Evolutionary conservation across 2,329 filamentous ascomycete genomes (phyloP), one percentile per base, ranked within the genome.

Genomic region (Alternaria burnsii): DNA sequence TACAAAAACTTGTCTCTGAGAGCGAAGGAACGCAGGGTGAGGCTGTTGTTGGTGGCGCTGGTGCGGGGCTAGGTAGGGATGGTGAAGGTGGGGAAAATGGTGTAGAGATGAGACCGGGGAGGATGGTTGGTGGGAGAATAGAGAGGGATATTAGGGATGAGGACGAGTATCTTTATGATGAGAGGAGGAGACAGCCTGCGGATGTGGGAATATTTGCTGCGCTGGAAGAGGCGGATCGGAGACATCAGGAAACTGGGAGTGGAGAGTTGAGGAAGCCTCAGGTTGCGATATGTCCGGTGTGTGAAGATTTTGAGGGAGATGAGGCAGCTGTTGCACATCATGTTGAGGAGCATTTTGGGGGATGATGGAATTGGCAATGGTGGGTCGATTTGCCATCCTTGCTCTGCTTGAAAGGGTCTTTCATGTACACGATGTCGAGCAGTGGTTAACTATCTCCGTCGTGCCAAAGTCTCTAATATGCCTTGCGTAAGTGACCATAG

Each of bases 261-360:
- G 32, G 20, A 26, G 55, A 59, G 5, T 18, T 24, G 7, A 53
- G 28, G n/a, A 57, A 53, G 69, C 74, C 40, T 68, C 76, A 57
- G 36, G 72, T 63, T 28, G 79, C 69, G 48, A 75, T 55, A 6
- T 92, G 90, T 72, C 90, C 90, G 0, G 86, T 92, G 1, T 92
- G 90, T 71, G 83, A 82, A 3, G 77, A 71, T 0, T 92, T 92
- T 73, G 84, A 89, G 66, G 90, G 90, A 1, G 89, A 92, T 66
- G 89, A 89, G 68, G 79, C 81, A 1, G 90, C 89, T 9, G 88
- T 92, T 10, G 86, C 86, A 10, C 84, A 89, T 75, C 90, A 92
- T 69, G 88, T 92, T 59, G 85, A 86, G 26, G 74, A 70, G 3
- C 87, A 89, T 71, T 88, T 89, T 66, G 61, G 52, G 22, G 63